Conservation (phyloP, 768 basidiomycete species). For the Rhizopogon rudus region DNA sequence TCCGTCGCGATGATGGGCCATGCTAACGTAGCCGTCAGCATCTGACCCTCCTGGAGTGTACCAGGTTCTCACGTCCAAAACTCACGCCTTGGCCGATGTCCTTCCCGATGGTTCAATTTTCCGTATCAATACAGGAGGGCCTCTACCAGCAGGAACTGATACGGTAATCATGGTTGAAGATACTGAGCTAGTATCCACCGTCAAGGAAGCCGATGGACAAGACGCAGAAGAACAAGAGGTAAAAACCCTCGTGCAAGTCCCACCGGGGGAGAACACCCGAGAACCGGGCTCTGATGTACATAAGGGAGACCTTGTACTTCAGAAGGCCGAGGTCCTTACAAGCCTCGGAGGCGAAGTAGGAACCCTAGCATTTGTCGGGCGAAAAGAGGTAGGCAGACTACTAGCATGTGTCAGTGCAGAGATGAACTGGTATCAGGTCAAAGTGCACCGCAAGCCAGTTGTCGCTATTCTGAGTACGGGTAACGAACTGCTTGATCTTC, state of each 20-base stretch:
- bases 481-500: constrained; percentile 71
- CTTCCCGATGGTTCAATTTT: constrained; percentile 42
- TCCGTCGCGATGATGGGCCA: not conserved
- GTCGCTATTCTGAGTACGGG: constrained; percentile 85
- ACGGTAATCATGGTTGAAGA: constrained; percentile 93
- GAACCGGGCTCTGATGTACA: constrained; percentile 69
- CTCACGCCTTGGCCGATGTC: constrained; percentile 22
- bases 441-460: constrained; percentile 64
- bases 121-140: constrained; percentile 84
- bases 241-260: constrained; percentile 57
- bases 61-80: constrained; percentile 57
- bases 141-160: constrained; percentile 70
- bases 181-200: constrained; percentile 63
- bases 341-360: constrained; percentile 80
- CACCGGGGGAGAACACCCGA: constrained; percentile 67
- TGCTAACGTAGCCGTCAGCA: constrained; percentile 33
- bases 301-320: constrained; percentile 62
- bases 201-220: constrained; percentile 30
- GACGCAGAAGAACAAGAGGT: constrained; percentile 69
- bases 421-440: constrained; percentile 41
- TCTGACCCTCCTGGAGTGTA: constrained; percentile 62
- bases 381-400: constrained; percentile 47
- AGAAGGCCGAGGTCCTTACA: constrained; percentile 54
- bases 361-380: constrained; percentile 74
- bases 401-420: not conserved